phyloP scores from a whole-genome alignment of 139 green algal species.

The Tetraselmis striata region DNA sequence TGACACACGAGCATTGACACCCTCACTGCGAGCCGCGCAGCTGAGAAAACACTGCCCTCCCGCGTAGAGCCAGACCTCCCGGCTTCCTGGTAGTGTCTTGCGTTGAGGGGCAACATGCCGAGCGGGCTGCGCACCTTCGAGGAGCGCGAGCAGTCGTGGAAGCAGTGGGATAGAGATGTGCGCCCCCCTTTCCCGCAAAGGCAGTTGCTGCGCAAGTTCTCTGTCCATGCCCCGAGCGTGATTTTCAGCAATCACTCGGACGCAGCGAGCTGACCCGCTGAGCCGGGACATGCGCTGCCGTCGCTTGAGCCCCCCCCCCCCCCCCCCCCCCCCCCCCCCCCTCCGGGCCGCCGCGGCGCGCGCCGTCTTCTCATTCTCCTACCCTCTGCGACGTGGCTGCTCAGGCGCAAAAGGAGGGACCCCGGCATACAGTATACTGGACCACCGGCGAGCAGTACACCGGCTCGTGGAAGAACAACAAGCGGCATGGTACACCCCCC shows the following conservation, averaged over 20 bases:
- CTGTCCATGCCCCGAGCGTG: not conserved
- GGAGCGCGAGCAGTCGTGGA: not conserved
- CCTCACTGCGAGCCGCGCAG: too few relatives aligned
- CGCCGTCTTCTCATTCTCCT: too few relatives aligned
- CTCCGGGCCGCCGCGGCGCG: too few relatives aligned
- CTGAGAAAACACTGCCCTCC: too few relatives aligned
- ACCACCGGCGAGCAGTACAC: constrained; percentile 46
- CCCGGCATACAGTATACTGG: constrained; percentile 51
- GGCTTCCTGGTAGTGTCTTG: too few relatives aligned
- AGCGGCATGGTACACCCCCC: constrained; percentile 56
- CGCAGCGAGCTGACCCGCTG: too few relatives aligned
- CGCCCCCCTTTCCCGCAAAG: not conserved
- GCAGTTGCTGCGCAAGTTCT: not conserved
- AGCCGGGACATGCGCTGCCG: not conserved
- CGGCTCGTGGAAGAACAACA: constrained; percentile 57
- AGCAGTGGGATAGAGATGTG: not conserved
- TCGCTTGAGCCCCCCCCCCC: too few relatives aligned
- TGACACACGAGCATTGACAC: too few relatives aligned
- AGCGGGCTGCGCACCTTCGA: not conserved
- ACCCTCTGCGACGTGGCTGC: too few relatives aligned
- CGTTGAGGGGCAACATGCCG: not conserved
- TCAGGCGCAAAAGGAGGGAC: constrained; percentile 58
- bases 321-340: too few relatives aligned
- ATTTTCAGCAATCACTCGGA: too few relatives aligned
- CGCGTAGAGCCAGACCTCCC: too few relatives aligned